These are phyloP conservation scores for Trichoderma sp. DNA, from an alignment of 2,329 filamentous ascomycete species.

Conservation along the genomic window DNA sequence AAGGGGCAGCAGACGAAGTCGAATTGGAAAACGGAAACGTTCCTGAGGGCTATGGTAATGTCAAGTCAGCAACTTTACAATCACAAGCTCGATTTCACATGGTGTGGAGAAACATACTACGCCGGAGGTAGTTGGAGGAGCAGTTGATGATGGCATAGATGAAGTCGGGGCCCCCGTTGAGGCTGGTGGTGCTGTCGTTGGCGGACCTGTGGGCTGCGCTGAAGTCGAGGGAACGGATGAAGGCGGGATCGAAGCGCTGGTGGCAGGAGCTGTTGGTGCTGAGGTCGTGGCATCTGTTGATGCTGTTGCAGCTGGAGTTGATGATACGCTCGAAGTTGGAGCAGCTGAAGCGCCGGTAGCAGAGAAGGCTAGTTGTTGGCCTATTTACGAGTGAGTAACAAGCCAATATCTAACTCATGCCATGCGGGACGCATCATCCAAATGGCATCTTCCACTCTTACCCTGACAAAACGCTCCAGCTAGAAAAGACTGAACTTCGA, in stretches of 20 bases:
- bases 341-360: slow-evolving; percentile 5
- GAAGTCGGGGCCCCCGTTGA: slow-evolving; percentile 10
- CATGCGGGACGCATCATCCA: not conserved
- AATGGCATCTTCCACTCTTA: slow-evolving; percentile 10
- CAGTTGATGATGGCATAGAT: slow-evolving; percentile 24
- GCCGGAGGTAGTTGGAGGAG: slow-evolving; percentile 14
- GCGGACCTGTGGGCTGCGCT: not conserved
- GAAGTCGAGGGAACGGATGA: slow-evolving; percentile 15
- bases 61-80: not conserved
- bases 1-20: not conserved
- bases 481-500: slow-evolving; percentile 38
- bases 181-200: slow-evolving; percentile 15
- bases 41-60: not conserved
- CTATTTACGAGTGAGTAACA: slow-evolving; percentile 14
- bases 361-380: slow-evolving; percentile 20
- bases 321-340: slow-evolving; percentile 1
- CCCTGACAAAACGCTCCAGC: slow-evolving; percentile 35
- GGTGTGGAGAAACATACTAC: not conserved
- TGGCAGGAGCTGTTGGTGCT: not conserved
- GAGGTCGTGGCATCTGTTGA: not conserved
- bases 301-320: not conserved
- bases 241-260: not conserved
- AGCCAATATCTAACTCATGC: not conserved
- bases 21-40: slow-evolving; percentile 4
- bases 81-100: not conserved